Conservation (phyloP, 371 early-diverging fungal genomes). For the Circinella minor region DNA sequence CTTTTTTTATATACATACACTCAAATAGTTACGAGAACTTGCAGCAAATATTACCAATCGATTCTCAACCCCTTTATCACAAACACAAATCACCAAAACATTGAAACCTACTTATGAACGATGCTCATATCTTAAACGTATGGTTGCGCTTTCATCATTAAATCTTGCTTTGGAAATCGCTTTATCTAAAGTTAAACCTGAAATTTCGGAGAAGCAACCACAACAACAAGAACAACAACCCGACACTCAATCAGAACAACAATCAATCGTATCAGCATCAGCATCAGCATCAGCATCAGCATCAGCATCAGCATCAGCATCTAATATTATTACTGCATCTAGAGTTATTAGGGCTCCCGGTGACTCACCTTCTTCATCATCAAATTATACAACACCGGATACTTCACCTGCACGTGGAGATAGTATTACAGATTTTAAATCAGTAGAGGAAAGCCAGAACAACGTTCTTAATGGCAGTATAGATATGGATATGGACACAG, state of each 20-base stretch:
- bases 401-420: not conserved
- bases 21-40: slow-evolving; percentile 23
- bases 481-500: not conserved
- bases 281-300: not conserved
- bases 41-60: slow-evolving; percentile 25
- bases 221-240: not conserved
- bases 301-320: not conserved
- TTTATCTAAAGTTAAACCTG: slow-evolving; percentile 12
- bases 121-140: slow-evolving; percentile 28
- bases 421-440: not conserved
- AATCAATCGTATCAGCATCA: not conserved
- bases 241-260: not conserved
- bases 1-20: not conserved
- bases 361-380: not conserved
- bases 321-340: not conserved
- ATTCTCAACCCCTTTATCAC: slow-evolving; percentile 13
- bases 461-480: not conserved
- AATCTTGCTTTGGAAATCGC: slow-evolving; percentile 18
- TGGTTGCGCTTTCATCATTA: slow-evolving; percentile 28
- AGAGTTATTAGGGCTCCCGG: not conserved
- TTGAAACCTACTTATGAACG: slow-evolving; percentile 30
- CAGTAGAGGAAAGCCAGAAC: not conserved
- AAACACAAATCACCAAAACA: slow-evolving; percentile 27
- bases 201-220: slow-evolving; percentile 3
- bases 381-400: not conserved